Evolutionary conservation across 805 yeast species (phyloP), one percentile per base, ranked within the genome.

Genomic region (Ogataea minuta): DNA sequence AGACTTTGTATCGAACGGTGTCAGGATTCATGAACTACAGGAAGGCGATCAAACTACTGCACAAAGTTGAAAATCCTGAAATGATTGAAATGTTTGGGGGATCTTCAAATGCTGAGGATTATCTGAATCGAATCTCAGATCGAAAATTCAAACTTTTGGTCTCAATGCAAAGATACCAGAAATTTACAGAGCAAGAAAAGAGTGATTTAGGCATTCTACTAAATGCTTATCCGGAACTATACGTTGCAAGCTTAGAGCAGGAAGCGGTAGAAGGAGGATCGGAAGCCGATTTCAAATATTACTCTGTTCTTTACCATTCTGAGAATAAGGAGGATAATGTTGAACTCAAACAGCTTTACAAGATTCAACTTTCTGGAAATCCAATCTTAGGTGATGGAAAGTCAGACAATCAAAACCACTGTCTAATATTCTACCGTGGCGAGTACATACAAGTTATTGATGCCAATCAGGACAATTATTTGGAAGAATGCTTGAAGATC

Each of bases 361-460:
- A 82, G 46, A 70, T 91, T n/a, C 77, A 74, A 52, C 70, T 91
- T 10, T 84, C 96, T 3, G 98, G 98, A 11, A 84, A 91, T 63
- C 98, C 98, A 9, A 91, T 91, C 36, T 67, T 90, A 31, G 98
- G 98, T 19, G 98, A 91, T 63, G 98, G 98, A 24, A 91, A 91
- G 60, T 82, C 96, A 11, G 98, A 91, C 60, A 91, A 91, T 60
- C 98, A 91, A 64, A 91, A 91, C 57, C 85, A 85, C 59, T 79
- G 95, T 2, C 59, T 91, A 27, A 80, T 90, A 10, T 91, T 85
- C 63, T 82, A 84, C 60, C 76, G 98, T 40, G 98, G 98, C 15
- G 98, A 91, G 57, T 90, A 89, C 58, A 82, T 91, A 48, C 97
- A 91, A 66, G 89, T 90, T 3, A 80, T 91, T 43, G 98, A 91